Percentiles rank a stretch among this genome's conserved stretches.
These are phyloP conservation scores for Lodderomyces pseudojiufengensis DNA, from an alignment of 1,139 yeast species.

Conservation along the genomic window DNA sequence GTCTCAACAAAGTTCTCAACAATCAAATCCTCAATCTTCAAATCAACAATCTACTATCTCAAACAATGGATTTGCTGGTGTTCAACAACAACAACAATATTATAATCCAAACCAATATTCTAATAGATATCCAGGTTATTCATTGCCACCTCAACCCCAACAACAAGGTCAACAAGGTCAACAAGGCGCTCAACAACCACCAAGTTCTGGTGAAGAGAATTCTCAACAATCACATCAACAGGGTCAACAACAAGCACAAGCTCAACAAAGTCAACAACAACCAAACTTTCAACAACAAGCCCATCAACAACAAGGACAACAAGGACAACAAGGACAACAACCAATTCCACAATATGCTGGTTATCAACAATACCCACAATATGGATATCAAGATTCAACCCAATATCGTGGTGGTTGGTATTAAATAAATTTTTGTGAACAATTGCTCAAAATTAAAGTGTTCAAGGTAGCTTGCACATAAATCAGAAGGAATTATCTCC, in stretches of 20 bases:
- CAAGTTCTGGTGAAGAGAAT: too few relatives aligned
- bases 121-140: slow-evolving; percentile 38
- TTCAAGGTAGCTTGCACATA: too few relatives aligned
- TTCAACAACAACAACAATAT: slow-evolving; percentile 18
- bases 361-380: slow-evolving; percentile 51
- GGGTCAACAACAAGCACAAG: slow-evolving; percentile 4
- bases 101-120: slow-evolving; percentile 39
- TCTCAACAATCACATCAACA: slow-evolving; percentile 1
- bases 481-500: too few relatives aligned
- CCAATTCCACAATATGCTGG: slow-evolving; percentile 42
- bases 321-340: slow-evolving; percentile 26
- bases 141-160: slow-evolving; percentile 27
- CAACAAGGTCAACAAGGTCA: slow-evolving; percentile 15
- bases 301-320: slow-evolving; percentile 21
- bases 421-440: too few relatives aligned
- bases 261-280: slow-evolving; percentile 11
- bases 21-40: slow-evolving; percentile 6
- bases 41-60: slow-evolving; percentile 10
- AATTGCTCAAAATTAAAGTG: too few relatives aligned
- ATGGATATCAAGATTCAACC: slow-evolving; percentile 44
- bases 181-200: too few relatives aligned
- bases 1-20: slow-evolving; percentile 8
- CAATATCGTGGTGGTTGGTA: slow-evolving; percentile 42
- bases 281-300: slow-evolving; percentile 15
- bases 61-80: slow-evolving; percentile 16